Conservation (phyloP, 2,329 filamentous ascomycete species). For the Fusarium tjaetaba region DNA sequence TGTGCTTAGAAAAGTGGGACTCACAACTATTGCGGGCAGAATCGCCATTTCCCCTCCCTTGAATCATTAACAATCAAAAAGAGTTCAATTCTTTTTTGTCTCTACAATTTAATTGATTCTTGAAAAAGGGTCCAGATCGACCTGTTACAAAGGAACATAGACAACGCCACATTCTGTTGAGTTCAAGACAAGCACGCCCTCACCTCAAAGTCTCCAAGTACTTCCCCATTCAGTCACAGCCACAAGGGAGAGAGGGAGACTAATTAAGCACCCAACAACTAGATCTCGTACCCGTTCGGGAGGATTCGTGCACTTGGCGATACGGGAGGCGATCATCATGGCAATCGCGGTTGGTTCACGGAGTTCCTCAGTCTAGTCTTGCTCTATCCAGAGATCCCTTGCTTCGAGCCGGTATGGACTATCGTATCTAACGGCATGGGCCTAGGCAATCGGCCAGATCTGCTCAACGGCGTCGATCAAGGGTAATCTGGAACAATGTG, state of each 20-base stretch:
- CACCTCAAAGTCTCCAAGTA: neutral
- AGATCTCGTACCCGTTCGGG: slow-evolving; percentile 3
- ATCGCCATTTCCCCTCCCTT: slow-evolving; percentile 34
- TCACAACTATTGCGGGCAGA: slow-evolving; percentile 34
- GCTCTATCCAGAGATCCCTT: slow-evolving; percentile 13
- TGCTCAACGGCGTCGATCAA: slow-evolving; percentile 83
- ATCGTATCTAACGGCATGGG: slow-evolving; percentile 12
- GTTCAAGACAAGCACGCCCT: neutral
- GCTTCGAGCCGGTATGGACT: slow-evolving; percentile 20
- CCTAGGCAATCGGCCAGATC: slow-evolving; percentile 86
- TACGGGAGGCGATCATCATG: slow-evolving; percentile 29
- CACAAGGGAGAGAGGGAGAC: slow-evolving; percentile 15
- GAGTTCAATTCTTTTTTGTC: neutral
- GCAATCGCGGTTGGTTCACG: slow-evolving; percentile 40
- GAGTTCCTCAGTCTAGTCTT: slow-evolving; percentile 4
- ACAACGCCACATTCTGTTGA: neutral
- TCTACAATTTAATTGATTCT: neutral
- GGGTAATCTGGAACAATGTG: slow-evolving; percentile 83
- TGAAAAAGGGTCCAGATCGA: neutral
- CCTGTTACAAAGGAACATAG: neutral
- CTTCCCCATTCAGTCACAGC: neutral
- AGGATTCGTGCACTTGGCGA: slow-evolving; percentile 7
- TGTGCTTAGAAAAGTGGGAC: slow-evolving; percentile 39
- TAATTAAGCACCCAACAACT: slow-evolving; percentile 1
- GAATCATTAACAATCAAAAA: neutral